Evolutionary conservation across 225 moss, liverwort and hornwort genomes (phyloP), one percentile per base, ranked within the genome.

Genomic region (Neckera pumila): DNA sequence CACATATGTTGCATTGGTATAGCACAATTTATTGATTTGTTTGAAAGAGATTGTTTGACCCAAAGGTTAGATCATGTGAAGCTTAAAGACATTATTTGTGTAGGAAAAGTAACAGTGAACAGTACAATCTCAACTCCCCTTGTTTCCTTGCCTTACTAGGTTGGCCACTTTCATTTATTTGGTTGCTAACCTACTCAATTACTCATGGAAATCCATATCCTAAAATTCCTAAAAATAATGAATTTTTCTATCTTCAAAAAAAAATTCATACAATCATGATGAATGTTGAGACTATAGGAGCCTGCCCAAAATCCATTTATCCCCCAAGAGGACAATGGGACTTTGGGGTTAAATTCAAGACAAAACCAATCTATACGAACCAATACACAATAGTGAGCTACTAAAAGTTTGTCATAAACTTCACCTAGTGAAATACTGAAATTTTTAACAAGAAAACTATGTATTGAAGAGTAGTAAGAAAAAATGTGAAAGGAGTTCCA

Each of bases 41-140:
- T 7, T 12, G 22, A n/a, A 2, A 3, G 3, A n/a, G 21, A 67
- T 67, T 67, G 2, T 12, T n/a, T 67, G 12, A 67, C 21, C 4
- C 20, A 66, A 66, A 66, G 20, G 0, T 66, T 19, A 6, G 11
- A 36, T 11, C 6, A 18, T 10, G 0, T 34, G 33, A 65, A 65
- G 34, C 1, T 5, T 0, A 34, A 5, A 33, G 34, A 65, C 4
- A 34, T 2, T 65, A 0, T 0, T 2, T 0, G 2, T 17, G 0
- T 1, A 65, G 9, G 18, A 10, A 34, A 0, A 17, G 3, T 5
- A 36, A 4, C 10, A 45, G 45, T 45, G 45, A 45, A 45, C 10
- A 45, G 45, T 45, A 7, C n/a, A 45, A 45, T 45, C 9, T 45
- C 45, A 45, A 45, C 45, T 45, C 45, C 45, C 45, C 45, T 45